Evolutionary conservation across 129 eudicot genomes (phyloP), one percentile per base, ranked within the genome.

Genomic region (Flaveria trinervia): DNA sequence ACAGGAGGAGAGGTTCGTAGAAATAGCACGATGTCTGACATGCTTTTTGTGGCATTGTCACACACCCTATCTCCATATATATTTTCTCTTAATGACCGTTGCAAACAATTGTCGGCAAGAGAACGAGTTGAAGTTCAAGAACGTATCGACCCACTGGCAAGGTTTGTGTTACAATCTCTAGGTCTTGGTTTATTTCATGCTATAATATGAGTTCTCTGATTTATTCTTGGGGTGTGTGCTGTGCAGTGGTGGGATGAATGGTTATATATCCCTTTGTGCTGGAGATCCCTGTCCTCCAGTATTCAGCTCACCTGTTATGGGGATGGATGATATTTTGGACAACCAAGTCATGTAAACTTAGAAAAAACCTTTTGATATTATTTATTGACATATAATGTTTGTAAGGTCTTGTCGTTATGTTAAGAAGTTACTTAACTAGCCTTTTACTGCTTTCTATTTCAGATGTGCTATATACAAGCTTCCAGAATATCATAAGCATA

Each of bases 241-340:
- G 36, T 90, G 90, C 92, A 93, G 97, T 80, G 96, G 92, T 72
- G 97, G 96, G 71, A 93, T 93, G 97, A 90, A 93, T 55, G 98
- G 98, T 11, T 93, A 85, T 83, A 69, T 93, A 46, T 93, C 96
- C 51, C 92, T 87, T 71, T 90, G 97, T 28, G 78, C 82, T 65
- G 98, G 98, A 78, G 98, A 93, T 72, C 96, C 91, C 23, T 90
- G 96, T 52, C 96, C 98, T 67, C 95, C 96, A 23, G 73, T 90
- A 56, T 93, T 93, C 81, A 84, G 91, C 78, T 90, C 97, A 45
- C 98, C 98, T 15, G 84, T 93, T 75, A 67, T 69, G n/a, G 96
- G 96, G 54, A 79, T 90, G 97, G 95, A 93, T 76, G 97, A 93
- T 66, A 85, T 93, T 61, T 74, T 90, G 86, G 90, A 93, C 86